These are phyloP conservation scores for Bryoerythrophyllum caledonicum DNA, from an alignment of 225 moss, liverwort and hornwort genomes.

Conservation along the genomic window DNA sequence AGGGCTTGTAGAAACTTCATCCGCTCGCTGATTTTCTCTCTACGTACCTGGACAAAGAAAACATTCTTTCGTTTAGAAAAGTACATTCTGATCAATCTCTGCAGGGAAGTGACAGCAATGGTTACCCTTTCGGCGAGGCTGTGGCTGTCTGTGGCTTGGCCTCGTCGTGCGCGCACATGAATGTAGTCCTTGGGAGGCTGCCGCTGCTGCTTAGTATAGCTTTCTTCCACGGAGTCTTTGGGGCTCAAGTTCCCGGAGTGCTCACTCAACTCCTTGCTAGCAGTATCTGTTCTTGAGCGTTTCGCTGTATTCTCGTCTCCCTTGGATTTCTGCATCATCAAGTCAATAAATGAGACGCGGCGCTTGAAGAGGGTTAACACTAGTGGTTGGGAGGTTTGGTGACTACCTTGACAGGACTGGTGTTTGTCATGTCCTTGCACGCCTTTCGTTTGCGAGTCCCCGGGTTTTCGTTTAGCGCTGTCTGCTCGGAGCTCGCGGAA, in stretches of 20 bases:
- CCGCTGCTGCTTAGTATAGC: constrained; percentile 38
- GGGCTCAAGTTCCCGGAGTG: constrained; percentile 46
- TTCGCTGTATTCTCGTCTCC: constrained; percentile 23
- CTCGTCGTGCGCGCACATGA: constrained; percentile 58
- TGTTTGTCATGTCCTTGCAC: constrained; percentile 19
- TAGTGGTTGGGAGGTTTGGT: not conserved
- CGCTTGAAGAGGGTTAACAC: not conserved
- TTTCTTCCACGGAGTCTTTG: constrained; percentile 27
- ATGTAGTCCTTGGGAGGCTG: constrained; percentile 53
- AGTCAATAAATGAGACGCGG: not conserved
- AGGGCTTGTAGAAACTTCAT: constrained; percentile 98
- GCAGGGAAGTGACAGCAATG: not conserved
- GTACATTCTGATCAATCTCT: not conserved
- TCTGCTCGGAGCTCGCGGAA: constrained; percentile 34
- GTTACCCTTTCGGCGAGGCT: constrained; percentile 66
- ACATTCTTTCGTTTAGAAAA: not conserved
- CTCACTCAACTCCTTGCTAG: constrained; percentile 25
- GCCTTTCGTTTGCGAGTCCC: constrained; percentile 34
- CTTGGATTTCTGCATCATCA: constrained; percentile 24
- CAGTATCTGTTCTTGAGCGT: constrained; percentile 22
- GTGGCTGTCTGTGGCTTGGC: constrained; percentile 68
- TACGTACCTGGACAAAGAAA: constrained; percentile 60
- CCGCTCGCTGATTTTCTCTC: constrained; percentile 95
- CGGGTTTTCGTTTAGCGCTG: constrained; percentile 3
- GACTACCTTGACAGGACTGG: constrained; percentile 26